Evolutionary conservation across 2,329 filamentous ascomycete genomes (phyloP).

Genomic region (Epichloe festucae): DNA sequence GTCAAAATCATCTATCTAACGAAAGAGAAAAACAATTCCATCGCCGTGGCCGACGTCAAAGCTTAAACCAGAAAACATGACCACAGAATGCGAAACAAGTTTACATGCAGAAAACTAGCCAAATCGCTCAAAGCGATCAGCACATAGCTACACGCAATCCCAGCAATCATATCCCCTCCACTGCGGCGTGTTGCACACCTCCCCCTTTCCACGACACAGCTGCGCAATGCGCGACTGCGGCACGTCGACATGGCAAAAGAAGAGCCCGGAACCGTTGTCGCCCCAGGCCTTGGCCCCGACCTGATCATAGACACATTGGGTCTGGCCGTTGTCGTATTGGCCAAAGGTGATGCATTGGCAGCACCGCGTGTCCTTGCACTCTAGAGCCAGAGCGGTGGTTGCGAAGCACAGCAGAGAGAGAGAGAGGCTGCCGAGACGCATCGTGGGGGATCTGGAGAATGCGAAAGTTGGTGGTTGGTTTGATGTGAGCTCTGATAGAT

Average conservation of each 20-base stretch:
- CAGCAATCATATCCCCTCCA: neutral
- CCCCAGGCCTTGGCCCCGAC: neutral
- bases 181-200: neutral
- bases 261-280: neutral
- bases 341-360: neutral
- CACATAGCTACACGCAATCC: neutral
- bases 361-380: neutral
- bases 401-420: neutral
- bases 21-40: too few species aligned
- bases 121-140: neutral
- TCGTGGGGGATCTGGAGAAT: neutral
- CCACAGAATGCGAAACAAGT: too few species aligned
- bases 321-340: neutral
- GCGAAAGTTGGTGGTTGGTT: neutral
- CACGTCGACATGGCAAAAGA: neutral
- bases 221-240: neutral
- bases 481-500: neutral
- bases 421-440: neutral
- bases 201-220: neutral
- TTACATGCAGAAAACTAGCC: too few species aligned
- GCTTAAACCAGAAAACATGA: too few species aligned
- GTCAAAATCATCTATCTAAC: too few species aligned
- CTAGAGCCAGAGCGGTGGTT: neutral
- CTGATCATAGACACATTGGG: neutral
- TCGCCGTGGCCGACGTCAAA: too few species aligned